Conservation (phyloP, 805 yeast genomes). For the Metschnikowia aberdeeniae region DNA sequence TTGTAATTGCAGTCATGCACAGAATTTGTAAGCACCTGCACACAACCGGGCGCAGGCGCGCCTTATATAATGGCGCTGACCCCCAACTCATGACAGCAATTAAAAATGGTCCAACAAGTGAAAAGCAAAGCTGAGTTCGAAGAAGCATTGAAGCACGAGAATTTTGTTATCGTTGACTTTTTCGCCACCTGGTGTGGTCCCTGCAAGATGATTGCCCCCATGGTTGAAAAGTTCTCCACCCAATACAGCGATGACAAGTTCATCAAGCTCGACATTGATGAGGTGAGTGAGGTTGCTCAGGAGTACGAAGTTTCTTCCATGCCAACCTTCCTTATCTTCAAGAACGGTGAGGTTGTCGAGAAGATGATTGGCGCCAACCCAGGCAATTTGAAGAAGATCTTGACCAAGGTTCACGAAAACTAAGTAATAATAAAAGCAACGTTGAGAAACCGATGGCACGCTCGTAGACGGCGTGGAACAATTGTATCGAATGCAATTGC, state of each 20-base stretch:
- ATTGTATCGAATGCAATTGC: too few species aligned
- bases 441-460: too few species aligned
- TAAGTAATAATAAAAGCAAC: not conserved
- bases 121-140: constrained; percentile 54
- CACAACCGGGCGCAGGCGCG: not conserved
- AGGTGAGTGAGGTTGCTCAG: constrained; percentile 71
- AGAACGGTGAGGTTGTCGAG: constrained; percentile 73
- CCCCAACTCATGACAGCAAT: not conserved
- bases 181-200: constrained; percentile 99
- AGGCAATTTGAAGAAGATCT: constrained; percentile 68
- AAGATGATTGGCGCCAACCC: constrained; percentile 91
- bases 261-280: constrained; percentile 90
- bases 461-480: too few species aligned
- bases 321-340: constrained; percentile 71
- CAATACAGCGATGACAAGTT: constrained; percentile 68
- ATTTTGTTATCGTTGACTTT: constrained; percentile 89
- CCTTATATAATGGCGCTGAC: not conserved
- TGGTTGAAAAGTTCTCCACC: constrained; percentile 74
- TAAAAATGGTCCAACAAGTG: constrained; percentile 36
- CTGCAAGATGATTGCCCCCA: constrained; percentile 95
- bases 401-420: constrained; percentile 18
- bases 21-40: constrained; percentile 5
- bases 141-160: constrained; percentile 55
- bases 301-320: constrained; percentile 52
- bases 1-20: not conserved